A percentile compares a stretch with the other conserved stretches of the same genome.
Evolutionary conservation across 305 asterid genomes (phyloP).

Genomic region (Solanum hybrid): DNA sequence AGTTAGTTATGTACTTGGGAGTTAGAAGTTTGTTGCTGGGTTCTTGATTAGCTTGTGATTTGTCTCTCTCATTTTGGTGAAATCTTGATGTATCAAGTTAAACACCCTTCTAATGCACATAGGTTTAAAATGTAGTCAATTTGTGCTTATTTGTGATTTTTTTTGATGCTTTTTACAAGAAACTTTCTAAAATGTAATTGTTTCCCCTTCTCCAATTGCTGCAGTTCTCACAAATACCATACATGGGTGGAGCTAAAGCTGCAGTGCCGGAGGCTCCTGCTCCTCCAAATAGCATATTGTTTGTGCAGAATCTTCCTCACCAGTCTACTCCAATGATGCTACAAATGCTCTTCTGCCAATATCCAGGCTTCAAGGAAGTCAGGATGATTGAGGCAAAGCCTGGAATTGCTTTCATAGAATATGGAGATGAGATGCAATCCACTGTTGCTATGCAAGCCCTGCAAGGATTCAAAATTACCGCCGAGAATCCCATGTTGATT

Average conservation of each 20-base stretch:
- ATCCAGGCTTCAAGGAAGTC: conserved; percentile 90
- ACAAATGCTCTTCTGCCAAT: conserved; percentile 89
- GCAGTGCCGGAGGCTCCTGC: conserved; percentile 82
- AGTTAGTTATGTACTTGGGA: neutral
- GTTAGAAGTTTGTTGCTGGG: neutral
- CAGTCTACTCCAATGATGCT: conserved; percentile 91
- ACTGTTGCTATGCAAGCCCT: conserved; percentile 86
- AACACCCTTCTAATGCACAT: neutral
- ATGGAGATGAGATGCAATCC: conserved; percentile 87
- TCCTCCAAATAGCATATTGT: conserved; percentile 89
- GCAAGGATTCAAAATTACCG: conserved; percentile 76
- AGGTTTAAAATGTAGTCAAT: neutral
- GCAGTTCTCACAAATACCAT: conserved; percentile 83
- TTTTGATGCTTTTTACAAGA: neutral
- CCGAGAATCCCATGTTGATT: conserved; percentile 71
- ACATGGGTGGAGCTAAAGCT: conserved; percentile 53
- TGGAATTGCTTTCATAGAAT: conserved; percentile 92
- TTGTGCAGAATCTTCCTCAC: conserved; percentile 90
- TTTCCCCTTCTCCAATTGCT: conserved; percentile 6
- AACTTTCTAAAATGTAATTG: no score
- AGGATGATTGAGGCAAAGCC: conserved; percentile 95
- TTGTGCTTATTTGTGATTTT: neutral
- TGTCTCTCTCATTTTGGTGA: neutral
- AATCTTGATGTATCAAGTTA: neutral
- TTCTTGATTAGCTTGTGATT: neutral